A percentile compares a stretch with the other conserved stretches of the same genome.
Evolutionary conservation across 306 rosid species (phyloP).

Genomic region (Prunus mira): DNA sequence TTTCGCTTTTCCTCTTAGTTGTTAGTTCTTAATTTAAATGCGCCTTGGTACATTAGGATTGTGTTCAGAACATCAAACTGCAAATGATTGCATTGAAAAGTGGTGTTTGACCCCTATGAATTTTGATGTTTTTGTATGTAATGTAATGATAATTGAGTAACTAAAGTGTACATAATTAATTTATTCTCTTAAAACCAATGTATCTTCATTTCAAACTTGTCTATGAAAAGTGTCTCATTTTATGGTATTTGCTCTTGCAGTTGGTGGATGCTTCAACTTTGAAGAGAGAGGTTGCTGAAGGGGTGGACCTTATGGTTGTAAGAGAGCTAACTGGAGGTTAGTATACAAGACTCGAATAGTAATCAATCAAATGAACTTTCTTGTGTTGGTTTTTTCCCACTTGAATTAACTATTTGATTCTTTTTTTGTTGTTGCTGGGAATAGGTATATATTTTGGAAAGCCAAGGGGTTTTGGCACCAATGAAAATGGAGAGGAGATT

Average conservation of each 20-base stretch:
- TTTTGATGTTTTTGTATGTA: background rate
- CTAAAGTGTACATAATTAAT: background rate
- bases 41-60: background rate
- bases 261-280: slow-evolving; percentile 86
- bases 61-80: background rate
- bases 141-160: background rate
- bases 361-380: background rate
- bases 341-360: slow-evolving; percentile 14
- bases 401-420: slow-evolving; percentile 5
- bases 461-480: slow-evolving; percentile 75
- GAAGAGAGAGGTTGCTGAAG: slow-evolving; percentile 83
- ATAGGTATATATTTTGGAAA: slow-evolving; percentile 89
- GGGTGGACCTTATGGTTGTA: slow-evolving; percentile 91
- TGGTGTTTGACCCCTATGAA: background rate
- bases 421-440: background rate
- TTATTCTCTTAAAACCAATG: background rate
- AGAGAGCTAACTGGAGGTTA: slow-evolving; percentile 96
- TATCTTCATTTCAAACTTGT: background rate
- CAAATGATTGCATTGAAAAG: background rate
- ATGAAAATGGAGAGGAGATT: slow-evolving; percentile 71
- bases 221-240: background rate
- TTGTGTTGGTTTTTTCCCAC: background rate
- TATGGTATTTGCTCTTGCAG: slow-evolving; percentile 36
- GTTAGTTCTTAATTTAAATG: background rate
- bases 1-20: background rate